A percentile compares a stretch with the other conserved stretches of the same genome.
These are phyloP conservation scores for Phytopythium kandeliae DNA, from an alignment of 352 stramenopile genomes.

Conservation along the genomic window DNA sequence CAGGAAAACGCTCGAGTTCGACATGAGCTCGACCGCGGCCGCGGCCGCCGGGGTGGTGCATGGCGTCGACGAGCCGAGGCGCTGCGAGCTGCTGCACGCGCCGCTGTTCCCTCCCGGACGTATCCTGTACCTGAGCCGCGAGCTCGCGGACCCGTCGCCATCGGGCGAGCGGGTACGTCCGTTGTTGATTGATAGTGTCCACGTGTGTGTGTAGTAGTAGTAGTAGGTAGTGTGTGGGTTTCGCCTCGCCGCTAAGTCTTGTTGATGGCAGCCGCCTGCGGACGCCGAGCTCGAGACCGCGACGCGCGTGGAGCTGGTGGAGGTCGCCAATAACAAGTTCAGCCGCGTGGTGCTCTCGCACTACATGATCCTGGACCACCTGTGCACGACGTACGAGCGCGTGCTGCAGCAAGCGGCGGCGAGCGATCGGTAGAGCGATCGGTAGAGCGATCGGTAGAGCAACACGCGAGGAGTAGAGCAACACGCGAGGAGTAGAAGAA, in stretches of 20 bases:
- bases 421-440: not conserved
- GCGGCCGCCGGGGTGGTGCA: not conserved
- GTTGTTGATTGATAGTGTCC: not conserved
- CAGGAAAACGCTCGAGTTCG: constrained; percentile 4
- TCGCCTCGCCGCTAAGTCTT: no score
- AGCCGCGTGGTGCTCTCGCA: constrained; percentile 72
- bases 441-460: not conserved
- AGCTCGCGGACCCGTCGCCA: constrained; percentile 13
- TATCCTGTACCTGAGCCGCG: constrained; percentile 62
- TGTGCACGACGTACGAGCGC: constrained; percentile 81
- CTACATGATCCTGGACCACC: constrained; percentile 78
- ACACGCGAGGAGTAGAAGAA: no score
- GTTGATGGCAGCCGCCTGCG: not conserved
- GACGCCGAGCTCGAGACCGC: not conserved
- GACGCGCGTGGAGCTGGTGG: constrained; percentile 47
- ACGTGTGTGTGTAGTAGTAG: no score
- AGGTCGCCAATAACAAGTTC: constrained; percentile 65
- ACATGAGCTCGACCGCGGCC: not conserved
- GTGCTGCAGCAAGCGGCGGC: constrained; percentile 23
- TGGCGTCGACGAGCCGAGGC: not conserved
- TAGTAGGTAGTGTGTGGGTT: no score
- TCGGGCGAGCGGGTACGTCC: constrained; percentile 5
- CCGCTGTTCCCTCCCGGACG: constrained; percentile 64
- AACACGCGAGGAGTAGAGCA: not conserved
- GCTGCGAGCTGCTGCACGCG: constrained; percentile 28